Base-by-base conservation (phyloP, 768 basidiomycete species). In the Boletus patriciae region DNA sequence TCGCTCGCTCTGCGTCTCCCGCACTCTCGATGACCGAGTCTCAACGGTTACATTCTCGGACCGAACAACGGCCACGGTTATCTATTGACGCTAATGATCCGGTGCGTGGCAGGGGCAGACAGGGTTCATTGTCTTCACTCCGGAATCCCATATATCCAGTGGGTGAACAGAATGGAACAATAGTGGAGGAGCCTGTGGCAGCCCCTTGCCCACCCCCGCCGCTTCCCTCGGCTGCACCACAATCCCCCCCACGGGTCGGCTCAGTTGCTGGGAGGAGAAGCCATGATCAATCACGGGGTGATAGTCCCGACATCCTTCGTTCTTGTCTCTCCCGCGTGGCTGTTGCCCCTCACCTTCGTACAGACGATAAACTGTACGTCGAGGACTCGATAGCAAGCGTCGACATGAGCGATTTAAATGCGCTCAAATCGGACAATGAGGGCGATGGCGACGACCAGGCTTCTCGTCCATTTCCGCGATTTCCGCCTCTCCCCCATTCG, bases 381-480 rank as follows among this genome's bases (percentile, higher is more conserved):
- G 65, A 70, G 25, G 70, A 71, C 40, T 70, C 66, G 40, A 65
- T 71, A 49, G 62, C 70, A 7, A 57, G 58, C 31, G 60, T 72
- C 13, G 70, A 71, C 42, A 71, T 70, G 59, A 72, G 70, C 62
- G 70, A 71, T 47, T 58, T 71, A 48, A 71, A 45, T 37, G 64
- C 70, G 57, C 58, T 70, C 45, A 72, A 62, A 45, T 65, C 58
- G 27, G 70, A 70, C 38, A 55, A 69, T 27, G 70, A 71, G 13
- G 61, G 62, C 4, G 70, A 70, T 29, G 61, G 36, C 4, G 69
- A 70, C 4, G 62, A 66, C 25, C 60, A 54, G 18, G 40, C 55
- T 66, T 62, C 68, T 59, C 55, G 31, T 49, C 44, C 53, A 66
- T 72, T 66, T 65, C 68, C 66, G 62, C 60, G 41, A 62, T 65